Evolutionary conservation across 148 eudicot genomes (phyloP).

Genomic region (Vaccinium darrowii): DNA sequence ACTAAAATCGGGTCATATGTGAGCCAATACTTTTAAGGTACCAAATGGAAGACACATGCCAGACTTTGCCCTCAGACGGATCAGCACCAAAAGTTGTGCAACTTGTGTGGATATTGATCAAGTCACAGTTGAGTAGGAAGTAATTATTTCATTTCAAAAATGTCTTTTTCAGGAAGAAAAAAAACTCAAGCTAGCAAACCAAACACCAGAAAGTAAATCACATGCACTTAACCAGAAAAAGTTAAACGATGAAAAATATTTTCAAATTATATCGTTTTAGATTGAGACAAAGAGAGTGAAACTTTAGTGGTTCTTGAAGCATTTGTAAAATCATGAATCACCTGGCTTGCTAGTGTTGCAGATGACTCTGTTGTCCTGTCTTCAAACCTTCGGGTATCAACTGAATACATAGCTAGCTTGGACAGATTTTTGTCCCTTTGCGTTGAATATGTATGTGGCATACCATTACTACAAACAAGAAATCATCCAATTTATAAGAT

Average conservation of each 20-base stretch:
- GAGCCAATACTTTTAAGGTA: background rate
- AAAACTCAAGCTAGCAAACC: background rate
- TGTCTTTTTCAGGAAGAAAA: background rate
- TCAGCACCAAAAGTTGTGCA: background rate
- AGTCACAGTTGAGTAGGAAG: background rate
- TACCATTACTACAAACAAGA: constrained; percentile 40
- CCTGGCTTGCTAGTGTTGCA: constrained; percentile 52
- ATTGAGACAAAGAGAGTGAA: background rate
- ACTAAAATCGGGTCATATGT: background rate
- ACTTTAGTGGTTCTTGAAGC: background rate
- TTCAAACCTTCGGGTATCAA: constrained; percentile 44
- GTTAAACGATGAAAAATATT: background rate
- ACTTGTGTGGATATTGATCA: background rate
- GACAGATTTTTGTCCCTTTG: constrained; percentile 52
- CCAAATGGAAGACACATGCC: background rate
- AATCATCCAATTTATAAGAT: background rate
- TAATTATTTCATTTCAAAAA: background rate
- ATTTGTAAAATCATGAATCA: constrained; percentile 35
- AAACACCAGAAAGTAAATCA: background rate
- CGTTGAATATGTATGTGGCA: constrained; percentile 71
- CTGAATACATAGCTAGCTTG: constrained; percentile 44
- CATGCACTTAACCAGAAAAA: background rate
- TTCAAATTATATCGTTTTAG: background rate
- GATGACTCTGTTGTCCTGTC: constrained; percentile 48
- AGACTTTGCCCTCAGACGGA: background rate